A percentile compares a stretch with the other conserved stretches of the same genome.
Conservation (phyloP, 257 asterid species). For the Ehretia macrophylla region DNA sequence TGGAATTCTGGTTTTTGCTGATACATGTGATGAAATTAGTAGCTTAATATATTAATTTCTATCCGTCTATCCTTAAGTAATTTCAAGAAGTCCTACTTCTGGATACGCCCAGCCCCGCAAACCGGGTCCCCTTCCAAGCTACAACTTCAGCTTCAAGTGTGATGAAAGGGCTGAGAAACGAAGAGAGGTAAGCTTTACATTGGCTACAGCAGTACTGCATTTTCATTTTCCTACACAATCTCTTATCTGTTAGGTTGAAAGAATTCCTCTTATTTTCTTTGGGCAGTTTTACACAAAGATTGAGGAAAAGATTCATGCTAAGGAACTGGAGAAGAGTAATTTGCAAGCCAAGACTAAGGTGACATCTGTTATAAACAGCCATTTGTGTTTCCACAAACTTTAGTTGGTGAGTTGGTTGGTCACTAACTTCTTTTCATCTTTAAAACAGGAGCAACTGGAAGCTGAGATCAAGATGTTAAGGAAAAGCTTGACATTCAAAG, state of each 20-base stretch:
- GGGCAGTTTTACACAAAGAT: conserved; percentile 80
- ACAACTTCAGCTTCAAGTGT: conserved; percentile 80
- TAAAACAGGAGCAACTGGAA: conserved; percentile 75
- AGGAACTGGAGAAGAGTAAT: conserved; percentile 75
- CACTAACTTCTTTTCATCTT: conserved; percentile 6
- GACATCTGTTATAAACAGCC: neutral
- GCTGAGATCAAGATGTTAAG: conserved; percentile 84
- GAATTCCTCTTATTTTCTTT: conserved; percentile 14
- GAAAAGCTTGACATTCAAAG: conserved; percentile 83
- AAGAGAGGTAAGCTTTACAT: conserved; percentile 62
- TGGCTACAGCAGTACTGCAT: conserved; percentile 1
- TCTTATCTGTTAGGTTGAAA: conserved; percentile 8
- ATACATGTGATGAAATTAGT: neutral
- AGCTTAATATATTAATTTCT: conserved; percentile 1
- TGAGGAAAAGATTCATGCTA: conserved; percentile 88
- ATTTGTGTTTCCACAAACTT: conserved; percentile 2
- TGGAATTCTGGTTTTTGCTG: neutral
- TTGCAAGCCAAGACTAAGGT: conserved; percentile 84
- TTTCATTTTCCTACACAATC: conserved; percentile 3
- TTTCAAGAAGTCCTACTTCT: conserved; percentile 55
- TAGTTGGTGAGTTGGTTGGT: conserved; percentile 5
- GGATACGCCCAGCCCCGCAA: conserved; percentile 62
- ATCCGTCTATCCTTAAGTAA: conserved; percentile 36
- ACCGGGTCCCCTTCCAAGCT: conserved; percentile 71
- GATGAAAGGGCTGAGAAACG: conserved; percentile 95